Percentiles rank a stretch among this genome's conserved stretches.
Evolutionary conservation across 495 filamentous ascomycete genomes (phyloP).

Genomic region (Apiosordaria backusii): DNA sequence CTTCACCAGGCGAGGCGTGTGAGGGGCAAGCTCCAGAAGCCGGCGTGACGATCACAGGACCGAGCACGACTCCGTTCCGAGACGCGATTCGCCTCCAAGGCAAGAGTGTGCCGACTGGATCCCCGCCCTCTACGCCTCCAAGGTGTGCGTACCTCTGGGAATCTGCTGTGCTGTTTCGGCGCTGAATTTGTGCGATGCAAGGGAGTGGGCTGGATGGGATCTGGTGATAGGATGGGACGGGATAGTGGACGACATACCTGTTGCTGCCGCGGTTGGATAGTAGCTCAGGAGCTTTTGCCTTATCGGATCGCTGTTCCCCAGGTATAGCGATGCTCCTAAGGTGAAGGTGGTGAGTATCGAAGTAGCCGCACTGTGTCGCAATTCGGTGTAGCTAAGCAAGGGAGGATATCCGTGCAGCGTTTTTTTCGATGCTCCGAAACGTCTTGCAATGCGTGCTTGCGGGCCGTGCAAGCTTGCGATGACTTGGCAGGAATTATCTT

Average conservation of each 20-base stretch:
- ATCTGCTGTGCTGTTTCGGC: neutral
- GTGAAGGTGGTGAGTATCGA: neutral
- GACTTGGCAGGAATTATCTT: constrained; percentile 10
- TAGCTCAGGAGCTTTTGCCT: neutral
- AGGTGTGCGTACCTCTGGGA: too few species aligned
- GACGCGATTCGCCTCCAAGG: constrained; percentile 5
- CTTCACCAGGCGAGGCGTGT: constrained; percentile 16
- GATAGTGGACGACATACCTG: neutral
- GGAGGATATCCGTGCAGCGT: neutral
- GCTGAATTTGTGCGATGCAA: neutral
- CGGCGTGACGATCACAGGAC: constrained; percentile 12
- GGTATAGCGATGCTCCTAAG: neutral
- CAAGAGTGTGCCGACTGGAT: neutral
- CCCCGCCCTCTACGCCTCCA: too few species aligned
- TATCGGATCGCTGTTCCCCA: neutral
- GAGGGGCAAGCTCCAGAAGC: constrained; percentile 10
- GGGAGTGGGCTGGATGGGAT: neutral
- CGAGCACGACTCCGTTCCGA: constrained; percentile 15
- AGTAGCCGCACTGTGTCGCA: constrained; percentile 1
- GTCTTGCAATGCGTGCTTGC: neutral
- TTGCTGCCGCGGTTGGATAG: neutral
- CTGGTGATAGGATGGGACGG: neutral
- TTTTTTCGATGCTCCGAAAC: constrained; percentile 16
- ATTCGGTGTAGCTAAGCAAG: neutral
- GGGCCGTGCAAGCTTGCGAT: constrained; percentile 19